Conservation (phyloP, 75 land plant genomes). For the Cunninghamia lanceolata region DNA sequence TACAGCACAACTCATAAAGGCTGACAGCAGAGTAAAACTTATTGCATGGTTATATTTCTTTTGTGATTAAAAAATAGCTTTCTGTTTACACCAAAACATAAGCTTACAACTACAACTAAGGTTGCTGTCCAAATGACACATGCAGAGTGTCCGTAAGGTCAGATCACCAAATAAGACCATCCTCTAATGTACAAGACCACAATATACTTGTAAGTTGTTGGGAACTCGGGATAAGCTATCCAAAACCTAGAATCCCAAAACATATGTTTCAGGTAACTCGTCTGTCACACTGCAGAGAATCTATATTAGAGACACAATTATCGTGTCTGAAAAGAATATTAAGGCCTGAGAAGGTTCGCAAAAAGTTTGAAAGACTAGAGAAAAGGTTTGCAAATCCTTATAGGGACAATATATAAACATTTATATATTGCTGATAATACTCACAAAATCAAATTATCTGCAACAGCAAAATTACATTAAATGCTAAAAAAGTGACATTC, state of each 20-base stretch:
- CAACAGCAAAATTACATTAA: neutral
- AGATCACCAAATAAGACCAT: neutral
- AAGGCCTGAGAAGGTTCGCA: neutral
- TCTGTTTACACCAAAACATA: neutral
- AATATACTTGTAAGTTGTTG: neutral
- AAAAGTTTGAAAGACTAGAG: neutral
- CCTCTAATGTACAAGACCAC: too few species aligned
- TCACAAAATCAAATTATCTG: neutral
- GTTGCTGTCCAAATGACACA: neutral
- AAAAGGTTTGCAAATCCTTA: neutral
- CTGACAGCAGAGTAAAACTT: neutral
- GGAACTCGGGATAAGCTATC: neutral
- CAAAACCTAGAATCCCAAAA: neutral
- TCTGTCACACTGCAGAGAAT: neutral
- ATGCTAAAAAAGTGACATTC: neutral
- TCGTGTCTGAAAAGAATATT: neutral
- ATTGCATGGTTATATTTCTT: neutral
- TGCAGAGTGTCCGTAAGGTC: neutral
- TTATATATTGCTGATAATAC: neutral
- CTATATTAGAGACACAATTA: neutral
- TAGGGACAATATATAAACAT: neutral
- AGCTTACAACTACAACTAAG: neutral
- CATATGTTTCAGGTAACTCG: neutral
- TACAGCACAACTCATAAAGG: neutral
- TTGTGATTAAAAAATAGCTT: too few species aligned